Base-by-base conservation (phyloP, 768 basidiomycete species). In the Xanthoconium purpureum region DNA sequence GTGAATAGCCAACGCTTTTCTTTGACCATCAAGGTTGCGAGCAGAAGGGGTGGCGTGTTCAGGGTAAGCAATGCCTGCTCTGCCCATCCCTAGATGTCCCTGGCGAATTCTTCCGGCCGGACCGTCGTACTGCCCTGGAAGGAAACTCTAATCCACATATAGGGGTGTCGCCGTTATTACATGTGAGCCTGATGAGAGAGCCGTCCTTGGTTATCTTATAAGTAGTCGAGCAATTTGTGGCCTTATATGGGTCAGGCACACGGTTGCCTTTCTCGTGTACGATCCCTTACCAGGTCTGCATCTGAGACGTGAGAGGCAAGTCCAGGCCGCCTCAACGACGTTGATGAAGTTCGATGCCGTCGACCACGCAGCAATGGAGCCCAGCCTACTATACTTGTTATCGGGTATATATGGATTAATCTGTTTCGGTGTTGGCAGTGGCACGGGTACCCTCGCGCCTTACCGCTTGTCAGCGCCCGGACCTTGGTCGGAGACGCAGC, bases 21-120 rank as follows among this genome's bases (percentile, higher is more conserved):
- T 52, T 56, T 57, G 61, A 58, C 59, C 18, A 52, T 61, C 61
- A 56, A 66, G 40, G 55, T 54, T 63, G 53, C 52, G 50, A 52
- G 6, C 20, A 54, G 46, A 61, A 50, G 56, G 56, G 60, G 33
- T 62, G 66, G 65, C 60, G 65, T 56, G 35, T 30, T 56, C 66
- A 66, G 65, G 65, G 66, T 54, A 47, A 59, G 50, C 30, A 44
- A 50, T 56, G 5, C 53, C 42, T 47, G 42, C 42, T 52, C 32
- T 42, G 28, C 39, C 42, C 61, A 47, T 44, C 62, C 60, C 30
- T 62, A 44, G 28, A n/a, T 48, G 24, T 36, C 64, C 65, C 50
- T 68, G 60, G 47, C 32, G 38, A 62, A 33, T 50, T 43, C 56
- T 42, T 47, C 52, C 57, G 60, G 50, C 52, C 60, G 58, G 61